Conservation (phyloP, 2,329 filamentous ascomycete genomes). For the Lachnellula subtilissima region DNA sequence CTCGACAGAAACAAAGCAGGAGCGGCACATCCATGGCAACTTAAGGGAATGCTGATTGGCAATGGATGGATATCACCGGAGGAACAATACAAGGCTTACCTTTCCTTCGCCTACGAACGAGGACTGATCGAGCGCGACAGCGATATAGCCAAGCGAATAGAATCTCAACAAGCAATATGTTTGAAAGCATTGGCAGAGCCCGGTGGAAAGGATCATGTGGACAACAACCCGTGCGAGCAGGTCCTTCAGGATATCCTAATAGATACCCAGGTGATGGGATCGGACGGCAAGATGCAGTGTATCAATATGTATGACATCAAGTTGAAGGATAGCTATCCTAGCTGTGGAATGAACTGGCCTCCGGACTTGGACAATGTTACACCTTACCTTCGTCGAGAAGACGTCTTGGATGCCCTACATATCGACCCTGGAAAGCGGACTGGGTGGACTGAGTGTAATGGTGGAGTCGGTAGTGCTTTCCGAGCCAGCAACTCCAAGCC, state of each 20-base stretch:
- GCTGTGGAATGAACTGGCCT: slow-evolving; percentile 98
- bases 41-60: slow-evolving; percentile 84
- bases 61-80: slow-evolving; percentile 94
- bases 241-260: slow-evolving; percentile 71
- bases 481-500: slow-evolving; percentile 65
- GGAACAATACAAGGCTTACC: slow-evolving; percentile 86
- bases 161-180: slow-evolving; percentile 66
- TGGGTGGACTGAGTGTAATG: slow-evolving; percentile 89
- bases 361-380: slow-evolving; percentile 73
- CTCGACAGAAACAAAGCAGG: slow-evolving; percentile 75
- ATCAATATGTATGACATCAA: slow-evolving; percentile 97
- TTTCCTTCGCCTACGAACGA: slow-evolving; percentile 74
- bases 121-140: slow-evolving; percentile 66
- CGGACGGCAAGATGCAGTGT: slow-evolving; percentile 55
- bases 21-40: slow-evolving; percentile 59
- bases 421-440: slow-evolving; percentile 75
- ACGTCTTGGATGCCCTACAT: slow-evolving; percentile 76
- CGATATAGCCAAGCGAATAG: slow-evolving; percentile 58
- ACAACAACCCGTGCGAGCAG: slow-evolving; percentile 66
- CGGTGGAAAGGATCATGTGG: slow-evolving; percentile 56
- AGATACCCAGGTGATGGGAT: slow-evolving; percentile 53
- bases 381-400: slow-evolving; percentile 77
- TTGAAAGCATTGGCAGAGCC: slow-evolving; percentile 54
- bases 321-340: slow-evolving; percentile 70
- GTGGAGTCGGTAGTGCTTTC: slow-evolving; percentile 71